Evolutionary conservation across 495 filamentous ascomycete genomes (phyloP).

Genomic region (Penicillium goetzii): DNA sequence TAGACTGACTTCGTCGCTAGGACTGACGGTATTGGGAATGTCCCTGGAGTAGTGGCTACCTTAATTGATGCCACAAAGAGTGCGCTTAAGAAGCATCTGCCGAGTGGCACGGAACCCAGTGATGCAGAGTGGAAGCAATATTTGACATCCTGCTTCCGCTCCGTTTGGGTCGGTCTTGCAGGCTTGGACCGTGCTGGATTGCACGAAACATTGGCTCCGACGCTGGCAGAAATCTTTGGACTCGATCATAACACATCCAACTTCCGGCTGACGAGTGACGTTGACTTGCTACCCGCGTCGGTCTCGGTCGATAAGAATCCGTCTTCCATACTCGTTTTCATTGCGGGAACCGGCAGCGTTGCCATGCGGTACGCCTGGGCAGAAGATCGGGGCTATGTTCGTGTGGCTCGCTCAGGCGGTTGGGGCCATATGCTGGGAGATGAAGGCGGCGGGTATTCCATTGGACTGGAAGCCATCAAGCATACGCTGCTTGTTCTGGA

Average conservation of each 20-base stretch:
- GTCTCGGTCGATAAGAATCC: conserved; percentile 18
- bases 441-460: conserved; percentile 42
- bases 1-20: conserved; percentile 8
- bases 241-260: conserved; percentile 18
- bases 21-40: conserved; percentile 21
- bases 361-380: conserved; percentile 34
- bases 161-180: conserved; percentile 37
- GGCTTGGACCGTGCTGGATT: conserved; percentile 34
- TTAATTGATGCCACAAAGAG: conserved; percentile 20
- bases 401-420: conserved; percentile 38
- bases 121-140: conserved; percentile 13
- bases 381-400: conserved; percentile 18
- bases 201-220: conserved; percentile 19
- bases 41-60: conserved; percentile 20
- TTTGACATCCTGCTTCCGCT: conserved; percentile 22
- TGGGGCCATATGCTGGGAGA: conserved; percentile 47
- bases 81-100: conserved; percentile 17
- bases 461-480: conserved; percentile 37
- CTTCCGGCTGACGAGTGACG: conserved; percentile 37
- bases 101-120: neutral
- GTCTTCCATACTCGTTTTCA: conserved; percentile 33
- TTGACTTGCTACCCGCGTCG: conserved; percentile 32
- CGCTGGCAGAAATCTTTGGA: conserved; percentile 25
- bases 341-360: conserved; percentile 43
- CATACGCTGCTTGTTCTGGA: conserved; percentile 32